Conservation (phyloP, 371 early-diverging fungal genomes). For the Funneliformis caledonium region DNA sequence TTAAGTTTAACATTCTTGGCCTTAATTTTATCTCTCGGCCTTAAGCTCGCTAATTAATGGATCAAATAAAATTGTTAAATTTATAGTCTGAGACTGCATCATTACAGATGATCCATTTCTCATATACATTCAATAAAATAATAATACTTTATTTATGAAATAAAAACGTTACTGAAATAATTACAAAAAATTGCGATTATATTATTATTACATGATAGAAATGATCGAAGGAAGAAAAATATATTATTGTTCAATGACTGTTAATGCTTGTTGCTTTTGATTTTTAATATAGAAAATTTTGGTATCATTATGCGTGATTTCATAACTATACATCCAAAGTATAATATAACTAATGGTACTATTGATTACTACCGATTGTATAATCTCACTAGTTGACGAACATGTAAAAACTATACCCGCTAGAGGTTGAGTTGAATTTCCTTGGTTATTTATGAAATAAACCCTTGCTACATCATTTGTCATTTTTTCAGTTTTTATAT, state of each 20-base stretch:
- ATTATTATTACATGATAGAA: no score
- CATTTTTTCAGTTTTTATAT: neutral
- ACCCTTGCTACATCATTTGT: conserved; percentile 7
- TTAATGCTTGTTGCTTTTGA: neutral
- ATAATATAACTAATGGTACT: neutral
- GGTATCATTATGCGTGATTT: neutral
- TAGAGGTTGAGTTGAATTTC: neutral
- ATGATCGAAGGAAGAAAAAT: neutral
- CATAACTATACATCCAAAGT: neutral
- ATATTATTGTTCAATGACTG: neutral
- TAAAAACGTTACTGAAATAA: no score
- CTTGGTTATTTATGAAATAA: neutral
- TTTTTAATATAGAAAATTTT: neutral
- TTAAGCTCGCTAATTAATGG: no score
- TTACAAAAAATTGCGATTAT: no score
- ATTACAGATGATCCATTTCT: no score
- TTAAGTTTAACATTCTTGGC: no score
- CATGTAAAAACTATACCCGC: neutral
- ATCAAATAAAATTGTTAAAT: no score
- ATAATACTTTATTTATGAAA: no score
- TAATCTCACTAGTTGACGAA: no score
- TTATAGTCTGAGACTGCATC: no score
- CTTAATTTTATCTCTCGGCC: no score
- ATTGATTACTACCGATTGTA: neutral
- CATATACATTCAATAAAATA: no score